A percentile compares a stretch with the other conserved stretches of the same genome.
phyloP scores from a whole-genome alignment of 2,329 filamentous ascomycete genomes.

The Lachnellula arida region DNA sequence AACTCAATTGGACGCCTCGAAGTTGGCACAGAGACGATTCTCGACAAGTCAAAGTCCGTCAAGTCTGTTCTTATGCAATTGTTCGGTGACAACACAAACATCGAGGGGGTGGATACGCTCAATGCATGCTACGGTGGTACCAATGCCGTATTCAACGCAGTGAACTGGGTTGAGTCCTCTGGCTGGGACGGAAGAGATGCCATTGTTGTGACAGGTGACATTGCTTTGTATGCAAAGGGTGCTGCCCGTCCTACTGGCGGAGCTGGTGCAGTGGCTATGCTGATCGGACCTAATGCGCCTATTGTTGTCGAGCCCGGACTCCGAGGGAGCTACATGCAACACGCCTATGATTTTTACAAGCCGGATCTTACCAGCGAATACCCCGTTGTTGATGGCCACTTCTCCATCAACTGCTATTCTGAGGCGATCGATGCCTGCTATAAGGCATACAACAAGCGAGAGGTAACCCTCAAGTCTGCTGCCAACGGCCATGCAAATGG shows the following conservation, averaged over 20 bases:
- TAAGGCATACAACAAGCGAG: constrained; percentile 72
- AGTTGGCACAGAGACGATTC: constrained; percentile 79
- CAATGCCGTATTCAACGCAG: constrained; percentile 75
- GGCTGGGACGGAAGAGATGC: constrained; percentile 81
- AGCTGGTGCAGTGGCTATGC: constrained; percentile 72
- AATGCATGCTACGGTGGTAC: constrained; percentile 87
- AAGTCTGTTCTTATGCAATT: constrained; percentile 87
- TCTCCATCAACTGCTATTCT: constrained; percentile 76
- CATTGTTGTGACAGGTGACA: constrained; percentile 76
- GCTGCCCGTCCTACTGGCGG: constrained; percentile 76
- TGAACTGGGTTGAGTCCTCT: constrained; percentile 85
- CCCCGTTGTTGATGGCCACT: constrained; percentile 79
- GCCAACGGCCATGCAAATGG: not conserved
- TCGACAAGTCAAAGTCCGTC: constrained; percentile 89
- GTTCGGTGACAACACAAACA: constrained; percentile 76
- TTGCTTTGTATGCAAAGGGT: constrained; percentile 81
- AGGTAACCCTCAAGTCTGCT: constrained; percentile 51
- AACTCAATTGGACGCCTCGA: constrained; percentile 75
- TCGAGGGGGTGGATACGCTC: constrained; percentile 78
- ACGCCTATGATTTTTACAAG: constrained; percentile 90
- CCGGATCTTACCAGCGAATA: constrained; percentile 84
- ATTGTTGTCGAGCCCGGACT: constrained; percentile 74
- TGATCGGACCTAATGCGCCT: constrained; percentile 74
- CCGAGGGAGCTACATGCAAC: constrained; percentile 74
- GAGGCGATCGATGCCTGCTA: constrained; percentile 78